phyloP scores from a whole-genome alignment of 345 rosid species.

The Murraya paniculata region DNA sequence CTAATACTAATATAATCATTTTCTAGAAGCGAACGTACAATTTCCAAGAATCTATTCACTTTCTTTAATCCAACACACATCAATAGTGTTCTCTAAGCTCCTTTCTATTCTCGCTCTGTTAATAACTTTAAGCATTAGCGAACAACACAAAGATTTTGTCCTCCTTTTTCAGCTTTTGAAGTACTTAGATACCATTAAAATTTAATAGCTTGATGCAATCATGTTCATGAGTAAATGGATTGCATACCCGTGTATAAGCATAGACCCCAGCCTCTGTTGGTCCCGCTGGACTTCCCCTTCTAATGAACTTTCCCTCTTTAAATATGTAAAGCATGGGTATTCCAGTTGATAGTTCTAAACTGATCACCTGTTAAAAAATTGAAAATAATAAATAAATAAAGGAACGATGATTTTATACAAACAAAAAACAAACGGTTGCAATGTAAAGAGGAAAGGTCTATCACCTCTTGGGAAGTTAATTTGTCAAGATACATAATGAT shows the following conservation, averaged over 20 bases:
- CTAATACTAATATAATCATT: background rate
- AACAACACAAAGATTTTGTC: background rate
- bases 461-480: conserved; percentile 93
- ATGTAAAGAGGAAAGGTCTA: background rate
- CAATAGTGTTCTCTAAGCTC: background rate
- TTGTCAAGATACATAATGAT: conserved; percentile 97
- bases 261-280: conserved; percentile 94
- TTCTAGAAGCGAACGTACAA: background rate
- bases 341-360: conserved; percentile 87
- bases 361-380: conserved; percentile 52
- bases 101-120: background rate
- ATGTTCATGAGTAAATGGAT: background rate
- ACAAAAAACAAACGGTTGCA: background rate
- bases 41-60: background rate
- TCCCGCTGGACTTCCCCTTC: conserved; percentile 87
- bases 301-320: conserved; percentile 79
- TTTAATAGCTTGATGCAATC: background rate
- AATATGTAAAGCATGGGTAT: conserved; percentile 92
- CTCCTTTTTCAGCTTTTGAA: background rate
- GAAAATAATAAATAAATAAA: background rate
- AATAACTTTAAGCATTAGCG: background rate
- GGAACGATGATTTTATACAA: background rate
- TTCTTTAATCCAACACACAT: background rate
- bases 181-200: background rate
- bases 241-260: conserved; percentile 82